These are phyloP conservation scores for Hemileccinum rubropunctum DNA, from an alignment of 768 basidiomycete genomes.

Conservation along the genomic window DNA sequence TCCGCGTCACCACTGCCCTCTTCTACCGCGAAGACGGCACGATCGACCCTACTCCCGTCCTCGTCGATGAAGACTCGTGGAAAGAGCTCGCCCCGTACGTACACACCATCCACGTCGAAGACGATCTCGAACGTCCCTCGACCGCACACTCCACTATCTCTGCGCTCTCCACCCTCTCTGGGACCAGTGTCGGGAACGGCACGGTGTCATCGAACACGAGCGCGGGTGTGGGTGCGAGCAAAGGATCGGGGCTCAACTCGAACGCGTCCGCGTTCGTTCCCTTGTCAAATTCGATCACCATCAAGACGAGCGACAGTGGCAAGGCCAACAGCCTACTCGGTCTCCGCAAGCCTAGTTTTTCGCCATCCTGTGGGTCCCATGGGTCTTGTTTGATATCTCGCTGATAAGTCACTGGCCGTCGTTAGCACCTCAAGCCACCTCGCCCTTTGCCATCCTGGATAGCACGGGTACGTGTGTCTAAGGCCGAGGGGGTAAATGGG, in stretches of 20 bases:
- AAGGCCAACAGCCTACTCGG: conserved; percentile 11
- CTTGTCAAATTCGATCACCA: conserved; percentile 9
- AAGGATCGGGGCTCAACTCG: conserved; percentile 15
- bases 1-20: conserved; percentile 20
- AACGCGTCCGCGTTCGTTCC: conserved; percentile 28
- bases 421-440: conserved; percentile 24
- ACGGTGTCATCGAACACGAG: background rate
- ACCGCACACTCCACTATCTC: conserved; percentile 11
- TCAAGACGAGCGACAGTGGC: conserved; percentile 21
- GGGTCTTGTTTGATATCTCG: no score
- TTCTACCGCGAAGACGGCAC: conserved; percentile 32
- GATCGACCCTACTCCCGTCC: conserved; percentile 21
- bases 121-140: conserved; percentile 20
- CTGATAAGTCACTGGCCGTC: conserved; percentile 2
- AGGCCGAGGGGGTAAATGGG: background rate
- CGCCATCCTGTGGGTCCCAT: conserved; percentile 21
- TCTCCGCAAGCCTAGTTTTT: conserved; percentile 19
- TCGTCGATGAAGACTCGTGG: conserved; percentile 33
- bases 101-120: conserved; percentile 31
- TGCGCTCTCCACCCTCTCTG: conserved; percentile 5
- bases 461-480: conserved; percentile 17
- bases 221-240: background rate
- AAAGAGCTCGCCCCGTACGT: conserved; percentile 30
- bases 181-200: background rate
- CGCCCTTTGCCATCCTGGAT: conserved; percentile 26